These are phyloP conservation scores for Mortierella sp. DNA, from an alignment of 371 early-diverging fungal species.

Conservation along the genomic window DNA sequence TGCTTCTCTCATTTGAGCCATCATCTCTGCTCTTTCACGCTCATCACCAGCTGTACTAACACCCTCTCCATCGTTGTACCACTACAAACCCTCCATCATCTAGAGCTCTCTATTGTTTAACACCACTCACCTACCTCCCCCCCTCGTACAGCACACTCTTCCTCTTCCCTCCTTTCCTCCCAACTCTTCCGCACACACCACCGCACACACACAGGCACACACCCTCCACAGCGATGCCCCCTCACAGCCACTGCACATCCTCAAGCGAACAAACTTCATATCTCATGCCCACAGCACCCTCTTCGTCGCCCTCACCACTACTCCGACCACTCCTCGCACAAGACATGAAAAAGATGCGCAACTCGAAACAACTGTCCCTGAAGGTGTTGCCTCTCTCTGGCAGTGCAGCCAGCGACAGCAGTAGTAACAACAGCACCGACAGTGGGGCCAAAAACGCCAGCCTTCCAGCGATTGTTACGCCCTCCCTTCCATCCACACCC, in stretches of 20 bases:
- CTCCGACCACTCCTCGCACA: constrained; percentile 28
- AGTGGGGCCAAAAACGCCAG: constrained; percentile 2
- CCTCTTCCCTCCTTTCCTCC: background rate
- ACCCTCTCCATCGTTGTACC: too few species aligned
- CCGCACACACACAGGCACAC: constrained; percentile 9
- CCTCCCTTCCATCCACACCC: constrained; percentile 26
- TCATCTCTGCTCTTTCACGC: too few species aligned
- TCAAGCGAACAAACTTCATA: constrained; percentile 14
- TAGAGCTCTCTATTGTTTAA: background rate
- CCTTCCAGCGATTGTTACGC: constrained; percentile 17
- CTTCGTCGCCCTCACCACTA: constrained; percentile 9
- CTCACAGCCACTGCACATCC: constrained; percentile 26
- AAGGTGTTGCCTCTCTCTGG: constrained; percentile 26
- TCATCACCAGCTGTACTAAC: too few species aligned
- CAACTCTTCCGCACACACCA: too few species aligned
- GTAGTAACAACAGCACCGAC: constrained; percentile 8
- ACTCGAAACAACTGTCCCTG: constrained; percentile 53
- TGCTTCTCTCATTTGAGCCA: too few species aligned
- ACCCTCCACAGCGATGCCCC: constrained; percentile 20
- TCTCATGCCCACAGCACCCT: constrained; percentile 11
- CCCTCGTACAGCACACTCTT: background rate
- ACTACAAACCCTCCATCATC: background rate
- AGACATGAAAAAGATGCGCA: constrained; percentile 42
- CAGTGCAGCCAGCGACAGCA: background rate
- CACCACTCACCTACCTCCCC: background rate